These are phyloP conservation scores for Physocladia obscura DNA, from an alignment of 192 early-diverging fungal genomes.

Conservation along the genomic window DNA sequence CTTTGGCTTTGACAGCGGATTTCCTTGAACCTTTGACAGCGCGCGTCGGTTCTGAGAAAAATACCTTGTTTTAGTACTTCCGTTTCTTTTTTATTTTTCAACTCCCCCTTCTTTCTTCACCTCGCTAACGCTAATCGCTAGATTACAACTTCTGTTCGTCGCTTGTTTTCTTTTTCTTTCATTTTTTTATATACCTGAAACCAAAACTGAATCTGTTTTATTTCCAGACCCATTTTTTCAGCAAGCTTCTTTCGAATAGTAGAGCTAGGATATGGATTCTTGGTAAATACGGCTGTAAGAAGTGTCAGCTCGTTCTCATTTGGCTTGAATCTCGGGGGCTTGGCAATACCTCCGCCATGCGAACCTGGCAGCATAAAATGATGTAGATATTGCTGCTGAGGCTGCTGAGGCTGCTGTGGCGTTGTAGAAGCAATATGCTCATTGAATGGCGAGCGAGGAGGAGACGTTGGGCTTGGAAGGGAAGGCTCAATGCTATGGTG, in stretches of 20 bases:
- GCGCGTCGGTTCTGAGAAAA: constrained; percentile 15
- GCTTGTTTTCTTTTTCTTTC: no score
- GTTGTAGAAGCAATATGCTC: no score
- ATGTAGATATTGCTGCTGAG: no score
- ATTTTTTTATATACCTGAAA: constrained; percentile 3
- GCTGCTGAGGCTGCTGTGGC: no score
- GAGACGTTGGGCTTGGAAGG: no score
- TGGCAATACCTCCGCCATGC: no score
- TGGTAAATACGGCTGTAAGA: constrained; percentile 18
- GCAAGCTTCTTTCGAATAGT: background rate
- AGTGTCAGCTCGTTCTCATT: constrained; percentile 9
- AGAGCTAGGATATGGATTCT: constrained; percentile 8
- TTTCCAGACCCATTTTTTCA: constrained; percentile 6
- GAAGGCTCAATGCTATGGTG: no score
- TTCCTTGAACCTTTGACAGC: background rate
- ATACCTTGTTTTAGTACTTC: no score
- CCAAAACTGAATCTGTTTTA: constrained; percentile 27
- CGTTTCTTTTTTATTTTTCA: no score
- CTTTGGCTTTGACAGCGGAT: constrained; percentile 1
- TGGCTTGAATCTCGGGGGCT: constrained; percentile 16
- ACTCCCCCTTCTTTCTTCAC: background rate
- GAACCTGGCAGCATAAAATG: no score
- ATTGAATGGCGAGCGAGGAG: no score
- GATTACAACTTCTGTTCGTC: no score
- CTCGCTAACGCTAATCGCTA: background rate